Evolutionary conservation across 148 eudicot species (phyloP).

Genomic region (Rhododendron kiyosumense): DNA sequence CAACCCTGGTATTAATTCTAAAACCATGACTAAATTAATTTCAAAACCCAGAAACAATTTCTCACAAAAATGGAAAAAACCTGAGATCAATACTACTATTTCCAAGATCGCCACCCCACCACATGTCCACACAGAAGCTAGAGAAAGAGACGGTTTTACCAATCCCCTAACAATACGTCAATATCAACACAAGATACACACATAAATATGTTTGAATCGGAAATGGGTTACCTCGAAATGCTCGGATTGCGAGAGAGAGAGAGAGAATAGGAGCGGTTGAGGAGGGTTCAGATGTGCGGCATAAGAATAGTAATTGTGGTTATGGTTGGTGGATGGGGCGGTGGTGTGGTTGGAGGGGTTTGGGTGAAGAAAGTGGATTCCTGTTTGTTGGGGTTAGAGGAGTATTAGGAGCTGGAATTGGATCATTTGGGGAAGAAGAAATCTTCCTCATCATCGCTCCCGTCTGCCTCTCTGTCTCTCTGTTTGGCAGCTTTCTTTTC

Average conservation of each 20-base stretch:
- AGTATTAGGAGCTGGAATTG: constrained; percentile 7
- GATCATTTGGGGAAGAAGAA: constrained; percentile 14
- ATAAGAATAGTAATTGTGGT: constrained; percentile 5
- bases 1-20: background rate
- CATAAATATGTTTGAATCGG: background rate
- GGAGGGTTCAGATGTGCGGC: background rate
- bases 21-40: background rate
- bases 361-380: constrained; percentile 25
- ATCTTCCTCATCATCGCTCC: constrained; percentile 19
- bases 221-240: constrained; percentile 13
- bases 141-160: background rate
- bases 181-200: background rate
- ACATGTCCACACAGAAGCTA: background rate
- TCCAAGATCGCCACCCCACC: background rate
- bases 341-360: constrained; percentile 12
- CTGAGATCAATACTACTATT: background rate
- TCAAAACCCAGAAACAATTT: background rate
- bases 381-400: constrained; percentile 11
- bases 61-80: background rate
- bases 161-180: background rate
- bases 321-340: background rate
- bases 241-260: background rate
- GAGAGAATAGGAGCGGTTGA: constrained; percentile 7
- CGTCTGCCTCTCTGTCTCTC: constrained; percentile 8
- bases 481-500: constrained; percentile 37